phyloP scores from a whole-genome alignment of 768 basidiomycete species.

The Suillus placidus region DNA sequence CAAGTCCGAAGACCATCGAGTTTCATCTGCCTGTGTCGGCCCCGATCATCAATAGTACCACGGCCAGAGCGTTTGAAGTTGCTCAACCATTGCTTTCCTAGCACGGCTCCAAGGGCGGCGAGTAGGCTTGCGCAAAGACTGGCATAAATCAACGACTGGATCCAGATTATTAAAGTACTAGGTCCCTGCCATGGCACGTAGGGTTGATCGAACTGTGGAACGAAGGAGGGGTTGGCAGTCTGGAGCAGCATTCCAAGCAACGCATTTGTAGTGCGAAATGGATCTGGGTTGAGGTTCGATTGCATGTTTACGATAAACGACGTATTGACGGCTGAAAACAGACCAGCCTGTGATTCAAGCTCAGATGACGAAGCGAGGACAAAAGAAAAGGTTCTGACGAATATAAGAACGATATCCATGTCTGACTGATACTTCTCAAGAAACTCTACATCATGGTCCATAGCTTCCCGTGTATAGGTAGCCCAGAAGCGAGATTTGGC shows the following conservation, averaged over 20 bases:
- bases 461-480: conserved; percentile 18
- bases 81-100: conserved; percentile 14
- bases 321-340: conserved; percentile 20
- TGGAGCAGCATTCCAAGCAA: conserved; percentile 18
- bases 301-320: conserved; percentile 17
- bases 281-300: conserved; percentile 15
- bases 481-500: conserved; percentile 16
- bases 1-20: conserved; percentile 11
- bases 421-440: conserved; percentile 20
- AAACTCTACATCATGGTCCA: conserved; percentile 20
- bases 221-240: background rate
- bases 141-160: conserved; percentile 19
- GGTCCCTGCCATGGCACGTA: background rate
- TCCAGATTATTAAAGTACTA: conserved; percentile 9
- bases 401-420: conserved; percentile 25
- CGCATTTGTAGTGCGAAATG: conserved; percentile 14
- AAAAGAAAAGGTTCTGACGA: conserved; percentile 18
- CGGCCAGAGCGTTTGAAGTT: conserved; percentile 12
- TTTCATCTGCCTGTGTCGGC: conserved; percentile 13
- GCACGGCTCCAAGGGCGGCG: conserved; percentile 18
- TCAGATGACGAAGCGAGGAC: background rate
- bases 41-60: conserved; percentile 11
- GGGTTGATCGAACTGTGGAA: background rate
- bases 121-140: conserved; percentile 19
- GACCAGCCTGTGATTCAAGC: conserved; percentile 13